Percentiles rank a stretch among this genome's conserved stretches.
Evolutionary conservation across 495 filamentous ascomycete genomes (phyloP).

Genomic region (Annulohypoxylon nitens): DNA sequence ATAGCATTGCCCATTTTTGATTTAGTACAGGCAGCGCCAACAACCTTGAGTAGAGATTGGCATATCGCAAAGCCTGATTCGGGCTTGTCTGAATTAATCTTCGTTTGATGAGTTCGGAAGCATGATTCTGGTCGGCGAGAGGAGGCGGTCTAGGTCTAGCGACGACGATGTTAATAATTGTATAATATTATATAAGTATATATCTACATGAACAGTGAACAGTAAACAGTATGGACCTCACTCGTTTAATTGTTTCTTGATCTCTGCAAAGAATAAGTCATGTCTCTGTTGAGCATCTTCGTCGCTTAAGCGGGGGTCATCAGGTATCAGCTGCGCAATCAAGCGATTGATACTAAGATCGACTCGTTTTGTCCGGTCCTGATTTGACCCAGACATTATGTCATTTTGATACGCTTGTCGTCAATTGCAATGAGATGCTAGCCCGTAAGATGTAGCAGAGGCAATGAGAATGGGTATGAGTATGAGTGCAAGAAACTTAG

Average conservation of each 20-base stretch:
- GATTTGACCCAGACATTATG: slow-evolving; percentile 51
- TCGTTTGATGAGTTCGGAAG: slow-evolving; percentile 89
- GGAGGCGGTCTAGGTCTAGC: slow-evolving; percentile 50
- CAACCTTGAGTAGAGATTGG: slow-evolving; percentile 87
- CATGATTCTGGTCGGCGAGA: slow-evolving; percentile 82
- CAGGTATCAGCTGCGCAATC: slow-evolving; percentile 66
- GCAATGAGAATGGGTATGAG: neutral
- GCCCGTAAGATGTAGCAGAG: neutral
- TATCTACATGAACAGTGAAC: neutral
- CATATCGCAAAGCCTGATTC: slow-evolving; percentile 87
- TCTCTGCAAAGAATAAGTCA: slow-evolving; percentile 64
- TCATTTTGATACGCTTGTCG: slow-evolving; percentile 42
- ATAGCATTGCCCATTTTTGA: slow-evolving; percentile 96
- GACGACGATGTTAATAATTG: slow-evolving; percentile 36
- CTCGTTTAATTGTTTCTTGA: slow-evolving; percentile 63
- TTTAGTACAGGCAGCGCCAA: slow-evolving; percentile 89
- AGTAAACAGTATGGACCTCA: slow-evolving; percentile 36
- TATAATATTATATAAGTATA: neutral
- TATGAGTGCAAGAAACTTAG: slow-evolving; percentile 6
- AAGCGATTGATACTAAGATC: slow-evolving; percentile 67
- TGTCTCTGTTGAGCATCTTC: slow-evolving; percentile 64
- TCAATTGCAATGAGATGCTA: neutral
- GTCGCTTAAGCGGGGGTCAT: slow-evolving; percentile 63
- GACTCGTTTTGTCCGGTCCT: slow-evolving; percentile 51
- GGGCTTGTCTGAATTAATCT: slow-evolving; percentile 83